Percentiles rank a stretch among this genome's conserved stretches.
Conservation (phyloP, 2,329 filamentous ascomycete species). For the Boeremia exigua region DNA sequence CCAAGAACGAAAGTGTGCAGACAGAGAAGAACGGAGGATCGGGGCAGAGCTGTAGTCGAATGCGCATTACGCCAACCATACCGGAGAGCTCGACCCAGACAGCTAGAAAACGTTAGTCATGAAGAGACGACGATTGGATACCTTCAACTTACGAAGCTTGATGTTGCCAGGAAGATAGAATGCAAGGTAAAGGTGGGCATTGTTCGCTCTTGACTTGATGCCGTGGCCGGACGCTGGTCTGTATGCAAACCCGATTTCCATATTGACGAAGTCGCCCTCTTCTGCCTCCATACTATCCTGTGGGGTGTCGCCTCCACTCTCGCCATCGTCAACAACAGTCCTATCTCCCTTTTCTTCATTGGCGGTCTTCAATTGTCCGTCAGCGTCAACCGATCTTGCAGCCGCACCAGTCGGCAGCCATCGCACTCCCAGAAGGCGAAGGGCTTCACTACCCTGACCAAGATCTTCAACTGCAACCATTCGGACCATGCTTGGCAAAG, state of each 20-base stretch:
- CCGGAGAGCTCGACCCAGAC: conserved; percentile 79
- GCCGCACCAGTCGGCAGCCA: conserved; percentile 77
- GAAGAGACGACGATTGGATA: neutral
- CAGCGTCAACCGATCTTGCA: conserved; percentile 63
- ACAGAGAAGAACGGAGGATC: conserved; percentile 80
- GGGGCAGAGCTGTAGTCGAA: conserved; percentile 74
- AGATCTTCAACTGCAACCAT: conserved; percentile 80
- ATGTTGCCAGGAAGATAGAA: conserved; percentile 70
- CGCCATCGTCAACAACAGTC: conserved; percentile 54
- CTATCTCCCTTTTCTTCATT: conserved; percentile 58
- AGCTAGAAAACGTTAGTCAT: conserved; percentile 49
- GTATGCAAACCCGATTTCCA: conserved; percentile 78
- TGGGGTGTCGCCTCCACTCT: conserved; percentile 46
- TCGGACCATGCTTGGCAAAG: conserved; percentile 69
- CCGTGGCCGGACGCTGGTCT: conserved; percentile 67
- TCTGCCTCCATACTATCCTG: conserved; percentile 69
- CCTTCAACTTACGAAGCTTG: conserved; percentile 54
- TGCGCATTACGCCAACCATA: conserved; percentile 71
- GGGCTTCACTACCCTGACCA: conserved; percentile 73
- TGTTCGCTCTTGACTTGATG: conserved; percentile 68
- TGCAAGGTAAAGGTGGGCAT: conserved; percentile 74
- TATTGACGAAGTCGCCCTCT: conserved; percentile 78
- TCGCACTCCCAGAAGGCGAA: conserved; percentile 73
- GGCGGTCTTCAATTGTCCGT: conserved; percentile 62
- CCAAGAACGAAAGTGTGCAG: conserved; percentile 75